Base-by-base conservation (phyloP, 2,329 filamentous ascomycete genomes). In the Madurella mycetomatis region DNA sequence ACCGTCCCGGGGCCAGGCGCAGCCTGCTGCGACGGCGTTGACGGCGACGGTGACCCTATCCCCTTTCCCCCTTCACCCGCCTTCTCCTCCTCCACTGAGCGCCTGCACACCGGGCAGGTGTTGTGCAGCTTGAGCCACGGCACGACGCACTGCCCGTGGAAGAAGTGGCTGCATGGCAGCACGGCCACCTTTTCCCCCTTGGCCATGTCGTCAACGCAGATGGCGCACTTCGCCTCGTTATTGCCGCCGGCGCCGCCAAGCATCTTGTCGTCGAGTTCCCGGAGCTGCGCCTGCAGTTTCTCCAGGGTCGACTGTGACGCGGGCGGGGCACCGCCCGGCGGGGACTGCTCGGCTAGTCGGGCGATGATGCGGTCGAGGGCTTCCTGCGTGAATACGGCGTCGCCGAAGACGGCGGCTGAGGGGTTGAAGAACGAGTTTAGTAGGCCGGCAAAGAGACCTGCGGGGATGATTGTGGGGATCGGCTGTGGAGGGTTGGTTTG, bases 121-220 rank as follows among this genome's bases (percentile, higher is more conserved):
- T 57, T 55, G 17, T 62, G 60, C 53, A 56, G 32, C 54, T 57
- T 57, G 17, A 62, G 50, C 59, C 60, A 62, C 12, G 55, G 55
- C 18, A 47, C 49, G 15, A 62, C 59, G 25, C 60, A 62, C 37
- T 57, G 54, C 15, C 57, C 59, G 19, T 62, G 60, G 47, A 62
- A 62, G 39, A 61, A 55, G 41, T 62, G 60, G 31, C 25, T 53
- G 59, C 60, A 61, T 1, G 60, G 57, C 7, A 62, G 47, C 15
- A 61, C 50, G 1, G 57, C 48, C 2, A 47, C 60, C 47, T 56
- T 56, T 2, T 62, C 60, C 2, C 60, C 60, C 5, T 30, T 32
- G 1, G 30, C 17, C 60, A 62, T 55, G 15, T 62, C 53, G 11
- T 58, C 56, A 5, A 58, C 56, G 45, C 56, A 58, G 2, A 58